Base-by-base conservation (phyloP, 805 yeast genomes). In the Metschnikowia hibisci region DNA sequence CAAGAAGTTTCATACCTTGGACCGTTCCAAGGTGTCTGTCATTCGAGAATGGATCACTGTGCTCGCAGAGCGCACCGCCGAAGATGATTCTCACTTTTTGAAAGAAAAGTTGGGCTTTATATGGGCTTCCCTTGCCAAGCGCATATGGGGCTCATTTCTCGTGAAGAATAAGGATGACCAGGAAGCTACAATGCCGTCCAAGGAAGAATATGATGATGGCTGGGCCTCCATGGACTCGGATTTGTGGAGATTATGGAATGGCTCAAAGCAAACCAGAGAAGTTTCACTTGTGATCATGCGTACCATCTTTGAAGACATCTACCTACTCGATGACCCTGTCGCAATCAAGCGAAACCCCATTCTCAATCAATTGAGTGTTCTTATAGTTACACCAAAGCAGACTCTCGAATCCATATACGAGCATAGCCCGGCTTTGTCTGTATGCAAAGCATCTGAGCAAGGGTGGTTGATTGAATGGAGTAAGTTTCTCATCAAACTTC, bases 381-480 rank as follows among this genome's bases (percentile, higher is more conserved):
- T 89, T 62, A 78, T 90, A 14, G 81, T 88, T 7, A 80, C 95
- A 1, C 84, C 96, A 0, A 80, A 79, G 45, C 69, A 71, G 6
- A 75, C 85, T 3, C 73, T 90, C 50, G 74, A 79, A 28, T 58
- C 72, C 37, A 69, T 81, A 18, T 87, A 85, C 58, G 87, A 82
- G 48, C 63, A 78, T 44, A 84, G 83, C 54, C 82, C 77, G 48
- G 80, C 78, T 41, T 69, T 84, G 34, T 69, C 75, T 52, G 66
- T 67, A 42, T 82, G 91, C 54, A 82, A 93, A 47, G 76, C 82
- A 26, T 80, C 82, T 12, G 61, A 71, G 13, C 84, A 82, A 36
- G 99, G 99, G 27, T 93, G 99, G 99, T 80, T 93, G 43, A 60
- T 70, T 11, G 71, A 81, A 29, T 91, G 97, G 96, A 58, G 66